These are phyloP conservation scores for Penicillium sumatraense DNA, from an alignment of 2,329 filamentous ascomycete genomes.

Conservation along the genomic window DNA sequence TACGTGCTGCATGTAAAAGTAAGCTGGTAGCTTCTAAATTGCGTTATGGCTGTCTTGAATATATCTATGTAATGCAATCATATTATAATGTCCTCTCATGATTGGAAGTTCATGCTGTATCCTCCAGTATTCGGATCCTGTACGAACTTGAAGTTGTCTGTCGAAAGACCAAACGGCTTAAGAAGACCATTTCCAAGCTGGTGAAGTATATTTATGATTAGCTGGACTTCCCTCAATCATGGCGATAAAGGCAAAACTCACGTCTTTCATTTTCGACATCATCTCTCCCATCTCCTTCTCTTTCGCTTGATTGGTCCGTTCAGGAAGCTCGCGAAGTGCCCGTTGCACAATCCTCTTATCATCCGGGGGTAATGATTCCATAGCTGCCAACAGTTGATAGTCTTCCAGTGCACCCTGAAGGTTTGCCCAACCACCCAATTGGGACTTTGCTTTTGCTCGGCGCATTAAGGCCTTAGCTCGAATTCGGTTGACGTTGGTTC, in stretches of 20 bases:
- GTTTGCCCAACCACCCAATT: constrained; percentile 77
- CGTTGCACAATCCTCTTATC: constrained; percentile 71
- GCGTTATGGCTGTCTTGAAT: too few relatives aligned
- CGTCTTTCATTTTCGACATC: constrained; percentile 93
- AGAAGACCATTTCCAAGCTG: constrained; percentile 86
- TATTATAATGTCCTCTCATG: constrained; percentile 18
- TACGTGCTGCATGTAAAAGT: too few relatives aligned
- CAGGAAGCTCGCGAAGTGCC: constrained; percentile 69
- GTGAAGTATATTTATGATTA: constrained; percentile 10
- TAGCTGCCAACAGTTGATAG: constrained; percentile 70
- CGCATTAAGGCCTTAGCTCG: constrained; percentile 82
- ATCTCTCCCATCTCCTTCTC: constrained; percentile 91
- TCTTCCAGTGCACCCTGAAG: constrained; percentile 79
- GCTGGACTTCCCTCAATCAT: background rate
- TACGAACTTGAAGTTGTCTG: constrained; percentile 91
- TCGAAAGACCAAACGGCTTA: constrained; percentile 91
- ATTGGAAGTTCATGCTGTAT: constrained; percentile 87
- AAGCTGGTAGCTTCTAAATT: too few relatives aligned
- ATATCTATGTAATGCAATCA: background rate
- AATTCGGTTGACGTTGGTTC: constrained; percentile 73
- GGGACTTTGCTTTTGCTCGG: constrained; percentile 72
- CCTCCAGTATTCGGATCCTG: constrained; percentile 89
- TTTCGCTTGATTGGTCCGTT: constrained; percentile 74
- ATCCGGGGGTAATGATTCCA: constrained; percentile 63
- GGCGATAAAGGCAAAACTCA: constrained; percentile 43